Evolutionary conservation across 164 flowering plant species (phyloP).

Genomic region (Chloranthus sessilifolius): DNA sequence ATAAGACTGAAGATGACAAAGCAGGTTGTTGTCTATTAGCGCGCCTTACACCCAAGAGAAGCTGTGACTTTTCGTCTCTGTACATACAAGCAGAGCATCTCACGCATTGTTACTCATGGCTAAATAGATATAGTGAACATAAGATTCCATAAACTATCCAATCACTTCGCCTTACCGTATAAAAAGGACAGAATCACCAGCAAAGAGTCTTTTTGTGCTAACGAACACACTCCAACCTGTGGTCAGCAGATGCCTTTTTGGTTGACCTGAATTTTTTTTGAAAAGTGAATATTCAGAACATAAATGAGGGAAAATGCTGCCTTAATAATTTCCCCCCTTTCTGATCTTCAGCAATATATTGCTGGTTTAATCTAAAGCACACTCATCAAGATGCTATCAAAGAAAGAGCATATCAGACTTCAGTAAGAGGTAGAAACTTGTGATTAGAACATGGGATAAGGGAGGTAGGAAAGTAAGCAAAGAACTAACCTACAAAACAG

Average conservation of each 20-base stretch:
- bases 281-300: neutral
- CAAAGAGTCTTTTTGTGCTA: slow-evolving; percentile 82
- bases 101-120: neutral
- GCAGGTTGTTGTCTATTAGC: slow-evolving; percentile 85
- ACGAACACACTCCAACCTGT: slow-evolving; percentile 99
- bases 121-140: neutral
- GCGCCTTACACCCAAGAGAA: slow-evolving; percentile 75
- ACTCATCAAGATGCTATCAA: no score
- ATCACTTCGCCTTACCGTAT: slow-evolving; percentile 48
- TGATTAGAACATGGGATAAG: no score
- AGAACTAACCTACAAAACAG: no score
- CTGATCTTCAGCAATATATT: no score
- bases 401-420: no score
- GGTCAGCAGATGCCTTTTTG: slow-evolving; percentile 88
- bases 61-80: slow-evolving; percentile 90
- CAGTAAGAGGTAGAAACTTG: no score
- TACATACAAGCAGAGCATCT: slow-evolving; percentile 9
- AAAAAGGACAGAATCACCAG: slow-evolving; percentile 92
- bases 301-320: no score
- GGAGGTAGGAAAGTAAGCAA: no score
- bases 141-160: neutral
- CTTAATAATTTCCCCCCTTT: no score
- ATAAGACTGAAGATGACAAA: slow-evolving; percentile 87
- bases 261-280: slow-evolving; percentile 59
- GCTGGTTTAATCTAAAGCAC: no score